Conservation (phyloP, 75 land plant genomes). For the Sequoia sempervirens region DNA sequence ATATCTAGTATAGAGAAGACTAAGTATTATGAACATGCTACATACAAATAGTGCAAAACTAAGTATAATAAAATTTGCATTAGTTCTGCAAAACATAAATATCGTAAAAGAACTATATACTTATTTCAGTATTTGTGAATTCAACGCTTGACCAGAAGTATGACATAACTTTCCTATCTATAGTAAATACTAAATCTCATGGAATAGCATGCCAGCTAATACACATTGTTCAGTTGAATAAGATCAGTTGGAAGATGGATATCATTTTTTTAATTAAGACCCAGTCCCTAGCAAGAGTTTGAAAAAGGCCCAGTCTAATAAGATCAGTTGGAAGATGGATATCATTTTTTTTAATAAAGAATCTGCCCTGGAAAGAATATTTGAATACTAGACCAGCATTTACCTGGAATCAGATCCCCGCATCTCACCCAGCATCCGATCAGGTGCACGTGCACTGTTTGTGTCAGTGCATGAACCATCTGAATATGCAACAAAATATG, state of each 20-base stretch:
- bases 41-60: too few species aligned
- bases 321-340: background rate
- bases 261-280: too few species aligned
- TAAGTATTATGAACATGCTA: background rate
- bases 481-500: conserved; percentile 50
- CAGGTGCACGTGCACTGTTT: conserved; percentile 94
- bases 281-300: background rate
- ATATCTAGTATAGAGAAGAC: background rate
- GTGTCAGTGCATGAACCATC: conserved; percentile 62
- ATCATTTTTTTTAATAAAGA: background rate
- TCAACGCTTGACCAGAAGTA: background rate
- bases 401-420: conserved; percentile 85
- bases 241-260: too few species aligned
- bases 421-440: conserved; percentile 94
- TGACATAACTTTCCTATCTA: background rate
- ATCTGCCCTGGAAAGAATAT: background rate
- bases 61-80: too few species aligned
- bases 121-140: background rate
- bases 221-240: background rate
- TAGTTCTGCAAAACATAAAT: background rate
- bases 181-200: too few species aligned
- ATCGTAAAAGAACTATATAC: background rate
- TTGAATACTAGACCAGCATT: conserved; percentile 5
- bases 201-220: background rate
- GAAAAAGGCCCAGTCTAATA: background rate